Evolutionary conservation across 345 rosid genomes (phyloP).

Genomic region (Odontarrhena argentea): DNA sequence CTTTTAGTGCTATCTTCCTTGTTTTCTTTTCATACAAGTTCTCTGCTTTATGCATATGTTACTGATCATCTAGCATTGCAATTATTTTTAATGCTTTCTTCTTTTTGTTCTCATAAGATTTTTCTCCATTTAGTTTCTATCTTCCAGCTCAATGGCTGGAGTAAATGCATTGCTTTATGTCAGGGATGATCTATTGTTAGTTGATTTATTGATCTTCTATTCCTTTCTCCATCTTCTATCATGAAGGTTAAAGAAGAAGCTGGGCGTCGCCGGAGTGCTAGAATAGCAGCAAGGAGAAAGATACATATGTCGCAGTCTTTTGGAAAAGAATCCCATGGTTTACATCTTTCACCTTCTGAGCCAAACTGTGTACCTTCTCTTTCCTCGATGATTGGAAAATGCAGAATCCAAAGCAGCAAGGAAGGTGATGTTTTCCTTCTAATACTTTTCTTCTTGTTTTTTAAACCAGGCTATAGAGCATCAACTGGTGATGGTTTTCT

Average conservation of each 20-base stretch:
- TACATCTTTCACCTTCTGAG: constrained; percentile 40
- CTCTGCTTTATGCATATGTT: constrained; percentile 1
- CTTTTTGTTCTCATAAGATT: too few relatives aligned
- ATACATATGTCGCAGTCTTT: constrained; percentile 43
- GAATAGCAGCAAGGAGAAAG: constrained; percentile 67
- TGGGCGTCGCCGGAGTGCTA: constrained; percentile 75
- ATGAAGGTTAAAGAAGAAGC: constrained; percentile 62
- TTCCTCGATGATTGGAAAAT: constrained; percentile 62
- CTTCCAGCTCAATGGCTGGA: constrained; percentile 1
- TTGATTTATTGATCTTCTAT: constrained; percentile 26
- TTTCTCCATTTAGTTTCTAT: background rate
- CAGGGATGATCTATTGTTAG: background rate
- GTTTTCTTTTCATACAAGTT: constrained; percentile 7
- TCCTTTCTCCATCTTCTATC: constrained; percentile 26
- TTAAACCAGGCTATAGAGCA: background rate
- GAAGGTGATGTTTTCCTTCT: constrained; percentile 58
- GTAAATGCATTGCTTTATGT: background rate
- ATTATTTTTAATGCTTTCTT: background rate
- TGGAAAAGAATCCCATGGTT: constrained; percentile 52
- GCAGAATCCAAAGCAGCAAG: constrained; percentile 68
- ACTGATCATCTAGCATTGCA: constrained; percentile 8
- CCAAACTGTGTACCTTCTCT: constrained; percentile 56
- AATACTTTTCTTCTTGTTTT: constrained; percentile 4
- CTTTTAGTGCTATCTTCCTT: constrained; percentile 15
- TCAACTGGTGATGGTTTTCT: constrained; percentile 20